Conservation (phyloP, 306 rosid species). For the Prinsepia uniflora region DNA sequence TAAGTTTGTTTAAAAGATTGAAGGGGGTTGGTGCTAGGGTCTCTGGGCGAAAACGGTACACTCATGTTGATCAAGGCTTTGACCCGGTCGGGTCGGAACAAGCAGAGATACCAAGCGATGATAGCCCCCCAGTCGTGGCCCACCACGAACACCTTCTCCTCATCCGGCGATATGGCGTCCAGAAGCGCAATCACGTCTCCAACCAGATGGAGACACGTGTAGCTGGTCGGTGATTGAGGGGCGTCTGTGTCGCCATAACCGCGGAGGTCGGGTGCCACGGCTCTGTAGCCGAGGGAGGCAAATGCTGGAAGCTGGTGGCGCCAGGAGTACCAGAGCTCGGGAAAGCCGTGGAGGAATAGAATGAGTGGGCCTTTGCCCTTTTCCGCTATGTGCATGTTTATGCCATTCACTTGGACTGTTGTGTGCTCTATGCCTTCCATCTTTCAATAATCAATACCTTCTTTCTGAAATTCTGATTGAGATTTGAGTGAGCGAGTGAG, state of each 20-base stretch:
- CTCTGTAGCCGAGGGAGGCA: slow-evolving; percentile 58
- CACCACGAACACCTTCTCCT: slow-evolving; percentile 74
- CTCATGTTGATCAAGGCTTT: slow-evolving; percentile 64
- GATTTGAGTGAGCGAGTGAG: too few species aligned
- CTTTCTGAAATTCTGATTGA: background rate
- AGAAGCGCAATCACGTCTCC: slow-evolving; percentile 65
- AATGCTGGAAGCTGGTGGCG: slow-evolving; percentile 68
- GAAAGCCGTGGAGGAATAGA: slow-evolving; percentile 86
- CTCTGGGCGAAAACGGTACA: slow-evolving; percentile 45
- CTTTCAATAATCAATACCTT: background rate
- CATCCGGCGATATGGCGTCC: slow-evolving; percentile 34
- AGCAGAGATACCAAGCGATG: slow-evolving; percentile 58
- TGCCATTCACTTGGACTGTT: slow-evolving; percentile 54
- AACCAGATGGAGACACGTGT: slow-evolving; percentile 52
- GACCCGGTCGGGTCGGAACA: slow-evolving; percentile 59
- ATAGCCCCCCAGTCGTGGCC: slow-evolving; percentile 90
- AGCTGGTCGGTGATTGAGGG: slow-evolving; percentile 28
- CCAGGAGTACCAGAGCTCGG: slow-evolving; percentile 78
- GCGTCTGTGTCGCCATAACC: slow-evolving; percentile 70
- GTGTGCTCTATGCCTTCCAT: slow-evolving; percentile 50
- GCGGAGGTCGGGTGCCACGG: slow-evolving; percentile 75
- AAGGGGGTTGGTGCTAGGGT: slow-evolving; percentile 50
- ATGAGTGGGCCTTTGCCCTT: slow-evolving; percentile 67
- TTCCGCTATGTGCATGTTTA: slow-evolving; percentile 72
- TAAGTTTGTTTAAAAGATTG: slow-evolving; percentile 40